Evolutionary conservation across 768 basidiomycete species (phyloP), one percentile per base, ranked within the genome.

Genomic region (Pisolithus orientalis): DNA sequence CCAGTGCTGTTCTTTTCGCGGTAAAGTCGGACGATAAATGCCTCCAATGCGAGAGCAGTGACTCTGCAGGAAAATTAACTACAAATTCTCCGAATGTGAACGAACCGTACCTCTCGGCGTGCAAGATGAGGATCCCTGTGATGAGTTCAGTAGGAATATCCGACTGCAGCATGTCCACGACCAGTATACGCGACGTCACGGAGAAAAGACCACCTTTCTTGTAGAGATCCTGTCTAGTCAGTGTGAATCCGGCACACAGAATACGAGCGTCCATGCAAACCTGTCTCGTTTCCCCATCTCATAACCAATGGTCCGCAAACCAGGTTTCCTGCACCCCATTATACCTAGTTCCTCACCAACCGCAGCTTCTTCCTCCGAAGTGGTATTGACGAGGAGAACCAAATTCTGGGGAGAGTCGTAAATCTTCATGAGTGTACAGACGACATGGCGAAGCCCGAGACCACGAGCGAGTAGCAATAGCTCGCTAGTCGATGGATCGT

Each of bases 261-360:
- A n/a, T 51, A 37, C 10, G 49, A 21, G 42, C 29, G 32, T 37
- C 42, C 11, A 47, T n/a, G 67, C 81, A 44, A 46, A 89, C 92
- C 95, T 76, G 38, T 94, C 88, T 64, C 85, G 84, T 61, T 75
- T 77, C 11, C 77, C 79, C 56, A 83, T 87, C 68, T 97, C 94
- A 64, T 91, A 89, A 1, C 80, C 84, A 6, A 98, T 80, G 3
- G 88, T 76, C 13, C 91, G 76, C 53, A 98, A 71, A 0, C 93
- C 92, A 0, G 94, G 94, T 59, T 80, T 84, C 55, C 90, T 72
- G 58, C 90, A 94, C 4, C 94, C 94, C 82, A 96, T 87, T 10
- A 93, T 83, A 1, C 92, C 86, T 31, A 99, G 76, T 64, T 96
- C 92, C 58, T 96, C 94, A 1, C 90, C 91, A 32, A 98, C 90